Evolutionary conservation across 2,329 filamentous ascomycete species (phyloP).

Genomic region (Fusarium buxicola): DNA sequence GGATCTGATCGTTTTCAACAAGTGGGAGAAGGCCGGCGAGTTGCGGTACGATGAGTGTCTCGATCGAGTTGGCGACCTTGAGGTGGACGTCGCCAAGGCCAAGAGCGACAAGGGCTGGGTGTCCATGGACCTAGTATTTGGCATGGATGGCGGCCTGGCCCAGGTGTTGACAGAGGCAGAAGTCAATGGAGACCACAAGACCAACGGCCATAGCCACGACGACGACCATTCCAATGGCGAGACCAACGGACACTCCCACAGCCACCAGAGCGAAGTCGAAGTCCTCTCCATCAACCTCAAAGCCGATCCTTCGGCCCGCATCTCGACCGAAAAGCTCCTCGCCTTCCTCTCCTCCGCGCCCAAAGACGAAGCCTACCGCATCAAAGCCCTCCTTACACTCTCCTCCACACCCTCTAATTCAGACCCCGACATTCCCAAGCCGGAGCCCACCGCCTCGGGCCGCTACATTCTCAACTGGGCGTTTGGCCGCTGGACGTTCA

Average conservation of each 20-base stretch:
- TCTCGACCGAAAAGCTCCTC: conserved; percentile 72
- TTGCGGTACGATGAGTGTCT: conserved; percentile 79
- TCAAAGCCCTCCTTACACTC: conserved; percentile 77
- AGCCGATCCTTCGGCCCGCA: conserved; percentile 52
- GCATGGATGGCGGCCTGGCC: conserved; percentile 85
- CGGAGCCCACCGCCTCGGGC: conserved; percentile 47
- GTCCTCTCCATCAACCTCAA: conserved; percentile 84
- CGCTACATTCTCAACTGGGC: conserved; percentile 98
- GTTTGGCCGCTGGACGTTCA: conserved; percentile 95
- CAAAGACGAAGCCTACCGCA: conserved; percentile 95
- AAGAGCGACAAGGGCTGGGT: conserved; percentile 88
- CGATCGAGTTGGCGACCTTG: conserved; percentile 83
- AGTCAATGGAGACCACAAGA: conserved; percentile 41
- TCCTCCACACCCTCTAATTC: conserved; percentile 62
- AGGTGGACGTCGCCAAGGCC: conserved; percentile 83
- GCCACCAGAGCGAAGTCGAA: conserved; percentile 88
- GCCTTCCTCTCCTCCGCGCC: conserved; percentile 77
- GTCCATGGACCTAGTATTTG: conserved; percentile 82
- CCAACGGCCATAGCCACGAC: conserved; percentile 51
- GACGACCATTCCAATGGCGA: conserved; percentile 48
- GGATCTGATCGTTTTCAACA: conserved; percentile 91
- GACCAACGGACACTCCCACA: conserved; percentile 59
- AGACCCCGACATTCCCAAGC: conserved; percentile 58
- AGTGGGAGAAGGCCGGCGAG: conserved; percentile 85
- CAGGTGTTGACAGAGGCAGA: conserved; percentile 60